phyloP scores from a whole-genome alignment of 1,284 basidiomycete genomes.

The Porodaedalea pini region DNA sequence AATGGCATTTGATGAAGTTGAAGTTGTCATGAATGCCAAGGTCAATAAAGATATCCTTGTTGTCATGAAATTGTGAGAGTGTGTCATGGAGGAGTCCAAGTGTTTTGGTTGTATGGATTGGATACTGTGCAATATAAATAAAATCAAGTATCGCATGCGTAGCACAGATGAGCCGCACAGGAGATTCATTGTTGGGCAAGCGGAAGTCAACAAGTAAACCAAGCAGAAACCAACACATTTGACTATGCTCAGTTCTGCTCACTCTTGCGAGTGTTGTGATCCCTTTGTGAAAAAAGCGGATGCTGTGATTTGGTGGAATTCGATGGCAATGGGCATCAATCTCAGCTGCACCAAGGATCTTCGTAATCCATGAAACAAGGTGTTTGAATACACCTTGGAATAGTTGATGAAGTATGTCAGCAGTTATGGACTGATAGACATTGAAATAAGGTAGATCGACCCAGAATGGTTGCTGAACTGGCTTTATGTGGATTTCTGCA shows the following conservation, averaged over 20 bases:
- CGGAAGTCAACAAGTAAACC: slow-evolving; percentile 18
- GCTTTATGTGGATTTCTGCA: neutral
- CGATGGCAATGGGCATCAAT: too few relatives aligned
- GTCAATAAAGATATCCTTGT: slow-evolving; percentile 28
- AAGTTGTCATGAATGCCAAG: slow-evolving; percentile 30
- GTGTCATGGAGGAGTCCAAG: slow-evolving; percentile 24
- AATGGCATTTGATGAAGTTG: too few relatives aligned
- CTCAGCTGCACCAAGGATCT: too few relatives aligned
- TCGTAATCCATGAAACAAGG: slow-evolving; percentile 26
- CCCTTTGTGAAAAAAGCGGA: slow-evolving; percentile 27
- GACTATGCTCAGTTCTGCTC: slow-evolving; percentile 25
- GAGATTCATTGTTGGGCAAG: neutral
- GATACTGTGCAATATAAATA: slow-evolving; percentile 29
- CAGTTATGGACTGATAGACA: slow-evolving; percentile 27
- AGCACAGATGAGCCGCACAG: slow-evolving; percentile 16
- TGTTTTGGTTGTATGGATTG: slow-evolving; percentile 22
- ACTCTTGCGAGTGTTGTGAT: slow-evolving; percentile 25
- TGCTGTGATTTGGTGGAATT: too few relatives aligned
- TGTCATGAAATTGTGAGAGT: slow-evolving; percentile 25
- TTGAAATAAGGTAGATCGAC: slow-evolving; percentile 22
- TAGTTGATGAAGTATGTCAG: slow-evolving; percentile 33
- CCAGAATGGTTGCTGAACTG: slow-evolving; percentile 23
- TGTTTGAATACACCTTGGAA: slow-evolving; percentile 32
- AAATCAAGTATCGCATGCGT: slow-evolving; percentile 27
- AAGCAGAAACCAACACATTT: slow-evolving; percentile 26